These are phyloP conservation scores for Grosmannia clavigera DNA, from an alignment of 2,329 filamentous ascomycete genomes.

Conservation along the genomic window DNA sequence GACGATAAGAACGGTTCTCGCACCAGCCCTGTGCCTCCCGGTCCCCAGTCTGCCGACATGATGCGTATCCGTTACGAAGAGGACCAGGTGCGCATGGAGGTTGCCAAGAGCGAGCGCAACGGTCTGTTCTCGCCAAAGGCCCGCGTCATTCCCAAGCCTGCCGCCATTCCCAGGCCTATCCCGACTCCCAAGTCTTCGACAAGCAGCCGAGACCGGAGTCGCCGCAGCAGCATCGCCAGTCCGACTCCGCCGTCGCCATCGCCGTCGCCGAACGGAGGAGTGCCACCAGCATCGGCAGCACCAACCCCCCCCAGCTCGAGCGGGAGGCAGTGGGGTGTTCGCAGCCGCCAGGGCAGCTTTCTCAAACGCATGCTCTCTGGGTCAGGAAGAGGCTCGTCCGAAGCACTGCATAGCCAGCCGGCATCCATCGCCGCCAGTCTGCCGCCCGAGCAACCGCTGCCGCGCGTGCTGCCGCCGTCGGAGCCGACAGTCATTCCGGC, in stretches of 20 bases:
- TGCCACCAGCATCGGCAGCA: background rate
- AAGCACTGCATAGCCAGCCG: background rate
- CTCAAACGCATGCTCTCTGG: slow-evolving; percentile 4
- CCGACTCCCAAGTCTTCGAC: slow-evolving; percentile 23
- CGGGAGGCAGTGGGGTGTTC: background rate
- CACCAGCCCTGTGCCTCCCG: background rate
- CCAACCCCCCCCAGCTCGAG: background rate
- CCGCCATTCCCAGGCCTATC: slow-evolving; percentile 16
- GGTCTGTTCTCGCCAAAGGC: slow-evolving; percentile 23
- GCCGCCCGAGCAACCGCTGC: background rate
- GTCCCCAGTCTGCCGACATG: slow-evolving; percentile 17
- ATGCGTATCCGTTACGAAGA: slow-evolving; percentile 15
- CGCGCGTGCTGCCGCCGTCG: background rate
- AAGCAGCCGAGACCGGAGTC: slow-evolving; percentile 19
- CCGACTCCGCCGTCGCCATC: slow-evolving; percentile 12
- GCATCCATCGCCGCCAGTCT: background rate
- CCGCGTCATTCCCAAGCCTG: slow-evolving; percentile 21
- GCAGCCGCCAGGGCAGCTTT: slow-evolving; percentile 4
- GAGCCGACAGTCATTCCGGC: background rate
- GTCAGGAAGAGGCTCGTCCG: background rate
- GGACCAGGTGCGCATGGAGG: slow-evolving; percentile 15
- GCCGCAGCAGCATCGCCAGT: slow-evolving; percentile 23
- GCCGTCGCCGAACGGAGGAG: slow-evolving; percentile 1
- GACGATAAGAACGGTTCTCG: background rate
- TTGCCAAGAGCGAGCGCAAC: slow-evolving; percentile 14